Base-by-base conservation (phyloP, 2,329 filamentous ascomycete species). In the Ustulina deusta region DNA sequence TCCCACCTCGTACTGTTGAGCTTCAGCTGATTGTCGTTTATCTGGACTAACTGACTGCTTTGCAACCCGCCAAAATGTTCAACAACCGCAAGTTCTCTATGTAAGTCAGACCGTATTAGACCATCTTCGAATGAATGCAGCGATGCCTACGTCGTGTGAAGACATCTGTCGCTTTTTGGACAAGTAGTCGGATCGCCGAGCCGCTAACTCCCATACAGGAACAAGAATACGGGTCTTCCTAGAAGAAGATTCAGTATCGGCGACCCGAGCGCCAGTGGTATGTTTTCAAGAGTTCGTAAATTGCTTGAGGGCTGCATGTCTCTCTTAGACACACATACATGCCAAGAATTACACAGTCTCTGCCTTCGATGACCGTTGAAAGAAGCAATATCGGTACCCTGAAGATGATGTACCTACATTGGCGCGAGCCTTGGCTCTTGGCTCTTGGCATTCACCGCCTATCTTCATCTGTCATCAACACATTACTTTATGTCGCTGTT, bases 21-120 rank as follows among this genome's bases (percentile, higher is more conserved):
- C 48, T 60, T 54, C 54, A 52, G 36, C 54, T 63, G 54, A 46
- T 55, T 42, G 29, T 22, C 27, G 27, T 60, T 48, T 49, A 20
- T 40, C 55, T 56, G 13, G 34, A 40, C 27, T 56, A 42, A 44
- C 56, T 51, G 59, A 38, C 49, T 54, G 48, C 52, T 54, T 54
- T 56, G 55, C 65, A 71, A 66, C n/a, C 71, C 68, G 70, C 69
- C 76, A 81, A 74, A 62, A 85, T 86, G 81, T 87, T 87, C 74
- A 80, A 81, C 76, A 84, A 83, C 67, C 86, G 88, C 81, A 89
- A 89, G 77, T 90, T 90, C 79, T 89, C 87, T 70, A 90, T 90
- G 75, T 76, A 75, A 75, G 74, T 66, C 42, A 34, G 27, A 22
- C 42, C 20, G 42, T 55, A 32, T 52, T 58, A n/a, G 25, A 7